phyloP scores from a whole-genome alignment of 1,284 basidiomycete genomes.

The Moesziomyces sp. region DNA sequence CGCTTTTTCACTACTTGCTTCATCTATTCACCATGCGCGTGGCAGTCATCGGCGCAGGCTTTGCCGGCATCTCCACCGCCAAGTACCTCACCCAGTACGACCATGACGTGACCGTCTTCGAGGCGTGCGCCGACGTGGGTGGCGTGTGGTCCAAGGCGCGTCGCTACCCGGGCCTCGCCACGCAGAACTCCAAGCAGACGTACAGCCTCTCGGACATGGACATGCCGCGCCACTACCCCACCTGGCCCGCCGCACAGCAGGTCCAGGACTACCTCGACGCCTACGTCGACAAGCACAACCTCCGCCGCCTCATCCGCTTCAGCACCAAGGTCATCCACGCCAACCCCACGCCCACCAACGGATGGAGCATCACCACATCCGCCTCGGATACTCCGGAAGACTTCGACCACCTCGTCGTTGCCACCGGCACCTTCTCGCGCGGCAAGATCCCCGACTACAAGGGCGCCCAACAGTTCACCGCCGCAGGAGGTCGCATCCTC shows the following conservation, averaged over 20 bases:
- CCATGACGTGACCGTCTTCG: constrained; percentile 46
- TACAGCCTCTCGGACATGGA: constrained; percentile 56
- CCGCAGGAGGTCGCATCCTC: constrained; percentile 46
- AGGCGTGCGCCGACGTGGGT: constrained; percentile 38
- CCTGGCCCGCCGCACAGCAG: constrained; percentile 57
- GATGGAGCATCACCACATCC: constrained; percentile 29
- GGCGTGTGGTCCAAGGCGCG: constrained; percentile 51
- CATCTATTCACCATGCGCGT: constrained; percentile 28
- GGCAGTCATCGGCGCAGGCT: constrained; percentile 48
- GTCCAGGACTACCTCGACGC: constrained; percentile 56
- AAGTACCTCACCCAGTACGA: constrained; percentile 49
- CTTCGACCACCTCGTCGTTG: constrained; percentile 49
- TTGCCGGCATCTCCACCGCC: constrained; percentile 49
- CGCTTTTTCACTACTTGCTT: too few relatives aligned
- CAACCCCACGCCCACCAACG: constrained; percentile 5
- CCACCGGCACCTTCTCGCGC: constrained; percentile 53
- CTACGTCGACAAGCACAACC: constrained; percentile 47
- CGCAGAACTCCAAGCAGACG: constrained; percentile 60
- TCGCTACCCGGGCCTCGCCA: constrained; percentile 55
- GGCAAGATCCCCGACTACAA: constrained; percentile 52
- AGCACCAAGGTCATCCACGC: constrained; percentile 37
- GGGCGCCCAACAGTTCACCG: constrained; percentile 40
- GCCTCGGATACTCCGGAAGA: not conserved
- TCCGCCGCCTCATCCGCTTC: constrained; percentile 38
- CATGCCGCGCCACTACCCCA: constrained; percentile 55